These are phyloP conservation scores for Lagenidium giganteum DNA, from an alignment of 352 stramenopile species.

Conservation along the genomic window DNA sequence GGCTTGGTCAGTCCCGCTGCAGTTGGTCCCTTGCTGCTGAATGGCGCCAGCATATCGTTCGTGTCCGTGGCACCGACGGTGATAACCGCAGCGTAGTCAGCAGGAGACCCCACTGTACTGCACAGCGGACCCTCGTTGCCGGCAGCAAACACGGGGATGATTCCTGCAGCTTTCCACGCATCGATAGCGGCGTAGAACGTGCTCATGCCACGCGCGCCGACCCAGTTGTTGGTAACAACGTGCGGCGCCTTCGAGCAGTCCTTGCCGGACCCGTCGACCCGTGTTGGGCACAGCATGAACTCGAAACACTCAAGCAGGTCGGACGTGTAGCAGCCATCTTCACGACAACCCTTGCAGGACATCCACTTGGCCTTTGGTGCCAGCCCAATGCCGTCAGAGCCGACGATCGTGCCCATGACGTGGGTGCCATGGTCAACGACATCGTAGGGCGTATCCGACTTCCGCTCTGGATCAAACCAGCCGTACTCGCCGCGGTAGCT, in stretches of 20 bases:
- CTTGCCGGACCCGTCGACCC: constrained; percentile 7
- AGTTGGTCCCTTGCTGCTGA: constrained; percentile 23
- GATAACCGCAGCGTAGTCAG: constrained; percentile 18
- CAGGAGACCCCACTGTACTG: constrained; percentile 7
- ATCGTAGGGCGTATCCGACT: constrained; percentile 11
- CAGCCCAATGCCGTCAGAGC: constrained; percentile 20
- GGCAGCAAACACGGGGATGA: constrained; percentile 21
- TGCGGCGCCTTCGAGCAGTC: constrained; percentile 19
- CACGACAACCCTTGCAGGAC: constrained; percentile 16
- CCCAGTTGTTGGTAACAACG: constrained; percentile 21
- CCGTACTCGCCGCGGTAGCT: constrained; percentile 22
- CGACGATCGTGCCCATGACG: constrained; percentile 24
- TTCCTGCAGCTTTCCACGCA: constrained; percentile 13
- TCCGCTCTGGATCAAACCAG: constrained; percentile 26
- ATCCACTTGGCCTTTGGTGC: constrained; percentile 24
- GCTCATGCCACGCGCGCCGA: constrained; percentile 1
- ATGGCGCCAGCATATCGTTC: constrained; percentile 17
- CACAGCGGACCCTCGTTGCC: constrained; percentile 18
- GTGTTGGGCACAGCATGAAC: constrained; percentile 21
- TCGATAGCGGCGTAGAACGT: constrained; percentile 7
- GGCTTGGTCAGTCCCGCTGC: constrained; percentile 18
- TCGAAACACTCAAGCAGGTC: constrained; percentile 18
- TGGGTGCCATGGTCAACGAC: constrained; percentile 18
- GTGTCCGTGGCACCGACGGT: constrained; percentile 12
- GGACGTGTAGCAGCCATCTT: constrained; percentile 4